Evolutionary conservation across 2,329 filamentous ascomycete species (phyloP), one percentile per base, ranked within the genome.

Genomic region (Magnaporthiopsis incrustans): DNA sequence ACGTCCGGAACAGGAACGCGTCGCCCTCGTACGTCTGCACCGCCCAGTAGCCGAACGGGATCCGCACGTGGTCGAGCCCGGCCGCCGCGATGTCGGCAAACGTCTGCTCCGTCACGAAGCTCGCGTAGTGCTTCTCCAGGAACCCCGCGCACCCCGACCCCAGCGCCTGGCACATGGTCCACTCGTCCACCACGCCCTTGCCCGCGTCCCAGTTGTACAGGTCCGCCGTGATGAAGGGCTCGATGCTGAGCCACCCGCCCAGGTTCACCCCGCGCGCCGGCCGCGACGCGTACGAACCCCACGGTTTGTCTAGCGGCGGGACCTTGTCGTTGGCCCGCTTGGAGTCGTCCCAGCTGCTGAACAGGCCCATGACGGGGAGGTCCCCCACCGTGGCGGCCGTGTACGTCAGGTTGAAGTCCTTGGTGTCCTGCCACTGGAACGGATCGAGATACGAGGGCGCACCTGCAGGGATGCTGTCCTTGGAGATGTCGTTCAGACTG

Each of bases 1-100:
- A 89, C 0, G 92, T 90, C 57, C 92, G 88, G 66, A 90, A 85
- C 1, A 99, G 82, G 72, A 97, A 99, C 1, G 93, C 91, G 71
- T 99, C 95, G 58, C 82, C 87, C 33, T 91, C 87, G 74, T 96
- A 97, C 0, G 88, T 89, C 65, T 87, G 85, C 1, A 98, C 88
- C 0, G 93, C 92, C 95, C 95, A 99, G 80, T 99, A 99, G 12
- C 89, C 91, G 74, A 89, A 98, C 0, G 91, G 92, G 63, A 99
- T 97, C 64, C 95, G 89, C n/a, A 99, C 90, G 73, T 99, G 95
- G 73, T 99, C 95, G 59, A 99, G 85, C 0, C 95, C 95, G 1
- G 95, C 95, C 56, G 86, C 88, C 61, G 87, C 86, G 66, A 99
- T 97, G 57, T 94, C 89, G 64, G 82, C 81, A 74, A 98, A 97